A percentile compares a stretch with the other conserved stretches of the same genome.
Conservation (phyloP, 352 stramenopile species). For the Phytophthora agathidicida region DNA sequence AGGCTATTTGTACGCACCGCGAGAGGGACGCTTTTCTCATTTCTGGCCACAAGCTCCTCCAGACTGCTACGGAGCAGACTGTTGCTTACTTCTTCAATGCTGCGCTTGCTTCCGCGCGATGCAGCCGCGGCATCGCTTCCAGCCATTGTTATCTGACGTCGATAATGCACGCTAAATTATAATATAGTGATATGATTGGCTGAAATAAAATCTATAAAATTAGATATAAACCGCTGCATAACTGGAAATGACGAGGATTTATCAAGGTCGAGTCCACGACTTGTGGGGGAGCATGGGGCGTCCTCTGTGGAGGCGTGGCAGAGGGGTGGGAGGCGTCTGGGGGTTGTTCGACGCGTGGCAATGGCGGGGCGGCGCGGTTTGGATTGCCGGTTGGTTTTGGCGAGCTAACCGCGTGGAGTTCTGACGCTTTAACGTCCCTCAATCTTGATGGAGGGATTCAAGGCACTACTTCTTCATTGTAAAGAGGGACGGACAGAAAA, state of each 20-base stretch:
- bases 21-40: constrained; percentile 49
- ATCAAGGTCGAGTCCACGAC: constrained; percentile 29
- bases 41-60: constrained; percentile 42
- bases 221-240: constrained; percentile 22
- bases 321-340: constrained; percentile 14
- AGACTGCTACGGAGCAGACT: constrained; percentile 41
- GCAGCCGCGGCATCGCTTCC: constrained; percentile 40
- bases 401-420: constrained; percentile 55
- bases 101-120: constrained; percentile 33
- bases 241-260: constrained; percentile 73
- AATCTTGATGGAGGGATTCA: constrained; percentile 85
- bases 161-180: constrained; percentile 23
- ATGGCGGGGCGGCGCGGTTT: constrained; percentile 5
- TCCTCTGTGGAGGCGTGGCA: constrained; percentile 6
- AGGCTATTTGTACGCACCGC: constrained; percentile 34
- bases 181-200: constrained; percentile 38
- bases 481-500: constrained; percentile 68
- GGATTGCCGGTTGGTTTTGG: constrained; percentile 70
- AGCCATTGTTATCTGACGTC: constrained; percentile 55
- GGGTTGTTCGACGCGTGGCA: not conserved
- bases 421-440: constrained; percentile 49
- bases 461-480: constrained; percentile 86
- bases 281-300: constrained; percentile 7
- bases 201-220: constrained; percentile 14
- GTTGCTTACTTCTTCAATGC: constrained; percentile 20